These are phyloP conservation scores for Ascomycota sp. DNA, from an alignment of 2,329 filamentous ascomycete species.

Conservation along the genomic window DNA sequence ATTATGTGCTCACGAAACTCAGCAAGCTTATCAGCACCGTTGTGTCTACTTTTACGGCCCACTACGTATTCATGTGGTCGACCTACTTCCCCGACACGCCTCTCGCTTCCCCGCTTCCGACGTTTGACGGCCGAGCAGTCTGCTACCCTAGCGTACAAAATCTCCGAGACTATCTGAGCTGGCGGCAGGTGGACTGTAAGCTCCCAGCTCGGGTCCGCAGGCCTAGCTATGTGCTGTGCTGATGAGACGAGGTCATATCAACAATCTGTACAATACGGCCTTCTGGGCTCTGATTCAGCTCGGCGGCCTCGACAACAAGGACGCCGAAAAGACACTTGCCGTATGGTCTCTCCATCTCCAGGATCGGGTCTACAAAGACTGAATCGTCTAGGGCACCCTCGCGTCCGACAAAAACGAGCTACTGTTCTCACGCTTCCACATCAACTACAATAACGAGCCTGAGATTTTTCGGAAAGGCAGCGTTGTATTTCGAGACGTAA, in stretches of 20 bases:
- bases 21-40: slow-evolving; percentile 85
- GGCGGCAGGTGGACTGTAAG: slow-evolving; percentile 90
- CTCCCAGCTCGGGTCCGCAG: slow-evolving; percentile 1
- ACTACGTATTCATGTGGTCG: slow-evolving; percentile 70
- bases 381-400: slow-evolving; percentile 46
- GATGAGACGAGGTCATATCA: slow-evolving; percentile 56
- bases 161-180: slow-evolving; percentile 84
- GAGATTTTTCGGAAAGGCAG: slow-evolving; percentile 90
- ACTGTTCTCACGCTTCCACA: slow-evolving; percentile 65
- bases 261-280: slow-evolving; percentile 94
- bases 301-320: slow-evolving; percentile 53
- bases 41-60: slow-evolving; percentile 80
- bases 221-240: neutral
- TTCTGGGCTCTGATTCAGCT: slow-evolving; percentile 78
- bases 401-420: slow-evolving; percentile 91
- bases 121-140: slow-evolving; percentile 82
- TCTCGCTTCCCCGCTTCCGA: slow-evolving; percentile 57
- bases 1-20: neutral
- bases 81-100: slow-evolving; percentile 51
- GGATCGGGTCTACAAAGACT: neutral
- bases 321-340: slow-evolving; percentile 64
- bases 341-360: slow-evolving; percentile 20
- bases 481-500: slow-evolving; percentile 64
- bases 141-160: slow-evolving; percentile 70
- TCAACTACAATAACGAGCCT: slow-evolving; percentile 95